Base-by-base conservation (phyloP, 371 early-diverging fungal species). In the Mucor sp. region DNA sequence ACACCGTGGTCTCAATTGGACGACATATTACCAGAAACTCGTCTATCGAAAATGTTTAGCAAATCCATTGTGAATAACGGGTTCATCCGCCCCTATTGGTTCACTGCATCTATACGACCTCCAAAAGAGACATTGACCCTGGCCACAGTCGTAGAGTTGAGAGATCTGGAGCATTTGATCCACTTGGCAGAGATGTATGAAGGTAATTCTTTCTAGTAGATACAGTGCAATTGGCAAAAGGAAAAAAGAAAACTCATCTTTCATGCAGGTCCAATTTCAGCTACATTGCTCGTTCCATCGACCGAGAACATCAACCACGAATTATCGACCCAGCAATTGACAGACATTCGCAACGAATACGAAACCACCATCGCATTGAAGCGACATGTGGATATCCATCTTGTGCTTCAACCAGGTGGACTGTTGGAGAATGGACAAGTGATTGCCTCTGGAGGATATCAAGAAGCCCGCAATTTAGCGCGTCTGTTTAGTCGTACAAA, bases 401-500 rank as follows among this genome's bases (percentile, higher is more conserved):
- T 87, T 9, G 66, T 87, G 28, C 72, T 80, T 19, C 82, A 79
- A 8, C 83, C 83, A 17, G 67, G 67, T 28, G 66, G 60, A 19
- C 28, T 65, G 2, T 62, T 60, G 6, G 70, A 71, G 28, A 32
- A 53, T 25, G 59, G 60, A 3, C 37, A 19, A 33, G 66, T 75
- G 37, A 53, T 63, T 23, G 81, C 78, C 35, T 61, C 81, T 41
- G 71, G 69, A 4, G 63, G 74, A 17, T 67, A 68, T 17, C 80
- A 80, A 61, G 70, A 72, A 12, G 80, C 81, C 17, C 76, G 85
- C 12, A 87, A 87, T 60, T 15, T 87, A 27, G 85, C 85, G n/a
- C 77, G 87, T n/a, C 74, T 87, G 30, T 87, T 87, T 58, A 81
- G 84, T 63, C 80, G 85, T 19, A 75, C 85, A 12, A 79, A 83